Evolutionary conservation across 257 asterid genomes (phyloP).

Genomic region (Catharanthus roseus): DNA sequence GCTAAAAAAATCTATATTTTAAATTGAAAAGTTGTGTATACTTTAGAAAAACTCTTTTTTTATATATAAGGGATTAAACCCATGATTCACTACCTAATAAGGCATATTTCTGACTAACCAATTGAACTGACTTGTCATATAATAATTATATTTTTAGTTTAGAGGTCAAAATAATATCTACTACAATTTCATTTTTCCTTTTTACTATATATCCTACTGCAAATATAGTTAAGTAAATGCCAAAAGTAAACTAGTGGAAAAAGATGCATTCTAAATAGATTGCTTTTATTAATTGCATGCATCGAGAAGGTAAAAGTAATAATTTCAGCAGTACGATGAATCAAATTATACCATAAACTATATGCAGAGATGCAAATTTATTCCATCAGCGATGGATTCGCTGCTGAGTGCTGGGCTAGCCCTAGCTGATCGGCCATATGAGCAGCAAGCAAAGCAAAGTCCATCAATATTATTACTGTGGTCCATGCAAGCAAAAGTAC

Average conservation of each 20-base stretch:
- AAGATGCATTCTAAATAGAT: not conserved
- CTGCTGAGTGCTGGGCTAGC: too few relatives aligned
- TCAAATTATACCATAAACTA: not conserved
- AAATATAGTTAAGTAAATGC: not conserved
- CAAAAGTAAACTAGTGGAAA: not conserved
- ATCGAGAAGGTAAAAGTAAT: not conserved
- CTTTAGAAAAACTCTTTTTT: too few relatives aligned
- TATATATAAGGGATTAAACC: too few relatives aligned
- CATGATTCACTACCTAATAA: too few relatives aligned
- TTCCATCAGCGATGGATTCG: not conserved
- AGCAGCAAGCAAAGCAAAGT: not conserved
- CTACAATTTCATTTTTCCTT: too few relatives aligned
- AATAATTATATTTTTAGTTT: too few relatives aligned
- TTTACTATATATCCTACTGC: not conserved
- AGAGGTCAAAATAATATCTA: too few relatives aligned
- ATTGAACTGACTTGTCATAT: too few relatives aligned
- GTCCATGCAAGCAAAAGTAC: not conserved
- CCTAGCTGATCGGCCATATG: slow-evolving; percentile 9
- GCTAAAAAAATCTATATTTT: too few relatives aligned
- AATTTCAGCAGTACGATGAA: not conserved
- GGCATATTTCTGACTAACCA: too few relatives aligned
- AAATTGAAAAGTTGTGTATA: too few relatives aligned
- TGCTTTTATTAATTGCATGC: not conserved
- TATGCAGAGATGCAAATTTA: too few relatives aligned
- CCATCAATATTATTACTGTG: not conserved